These are phyloP conservation scores for Xylaria hypoxylon DNA, from an alignment of 2,329 filamentous ascomycete genomes.

Conservation along the genomic window DNA sequence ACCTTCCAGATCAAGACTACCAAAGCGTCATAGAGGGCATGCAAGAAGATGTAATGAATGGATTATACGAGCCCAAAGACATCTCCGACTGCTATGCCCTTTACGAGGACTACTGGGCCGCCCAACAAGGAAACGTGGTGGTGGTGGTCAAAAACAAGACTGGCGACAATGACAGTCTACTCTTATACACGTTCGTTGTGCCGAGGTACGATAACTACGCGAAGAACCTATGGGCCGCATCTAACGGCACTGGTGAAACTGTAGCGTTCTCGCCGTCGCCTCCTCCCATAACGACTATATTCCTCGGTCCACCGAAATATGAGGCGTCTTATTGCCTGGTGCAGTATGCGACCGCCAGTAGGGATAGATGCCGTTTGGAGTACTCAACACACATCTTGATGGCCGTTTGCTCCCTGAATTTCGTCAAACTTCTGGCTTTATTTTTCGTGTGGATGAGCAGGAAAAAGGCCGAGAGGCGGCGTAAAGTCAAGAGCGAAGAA, in stretches of 20 bases:
- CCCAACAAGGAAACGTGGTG: conserved; percentile 40
- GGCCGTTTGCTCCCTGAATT: conserved; percentile 40
- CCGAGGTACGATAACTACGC: conserved; percentile 42
- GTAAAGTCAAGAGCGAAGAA: conserved; percentile 16
- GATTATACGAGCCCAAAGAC: conserved; percentile 30
- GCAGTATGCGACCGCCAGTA: conserved; percentile 22
- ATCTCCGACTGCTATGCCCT: conserved; percentile 36
- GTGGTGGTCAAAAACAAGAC: conserved; percentile 39
- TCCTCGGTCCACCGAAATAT: conserved; percentile 42
- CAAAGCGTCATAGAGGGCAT: conserved; percentile 30
- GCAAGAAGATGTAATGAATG: conserved; percentile 32
- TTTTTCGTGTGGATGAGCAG: conserved; percentile 36
- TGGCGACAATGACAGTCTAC: conserved; percentile 33
- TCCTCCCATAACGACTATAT: conserved; percentile 37
- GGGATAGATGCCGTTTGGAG: conserved; percentile 41
- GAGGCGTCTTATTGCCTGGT: conserved; percentile 46
- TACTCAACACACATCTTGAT: conserved; percentile 45
- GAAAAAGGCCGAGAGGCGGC: conserved; percentile 15
- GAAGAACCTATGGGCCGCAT: conserved; percentile 47
- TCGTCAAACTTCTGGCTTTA: conserved; percentile 41
- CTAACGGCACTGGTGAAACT: conserved; percentile 38
- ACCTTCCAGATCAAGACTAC: conserved; percentile 28
- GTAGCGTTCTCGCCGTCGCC: conserved; percentile 13
- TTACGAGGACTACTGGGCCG: conserved; percentile 41
- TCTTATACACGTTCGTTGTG: conserved; percentile 39